phyloP scores from a whole-genome alignment of 163 green algal genomes.

The Chlorella variabilis region DNA sequence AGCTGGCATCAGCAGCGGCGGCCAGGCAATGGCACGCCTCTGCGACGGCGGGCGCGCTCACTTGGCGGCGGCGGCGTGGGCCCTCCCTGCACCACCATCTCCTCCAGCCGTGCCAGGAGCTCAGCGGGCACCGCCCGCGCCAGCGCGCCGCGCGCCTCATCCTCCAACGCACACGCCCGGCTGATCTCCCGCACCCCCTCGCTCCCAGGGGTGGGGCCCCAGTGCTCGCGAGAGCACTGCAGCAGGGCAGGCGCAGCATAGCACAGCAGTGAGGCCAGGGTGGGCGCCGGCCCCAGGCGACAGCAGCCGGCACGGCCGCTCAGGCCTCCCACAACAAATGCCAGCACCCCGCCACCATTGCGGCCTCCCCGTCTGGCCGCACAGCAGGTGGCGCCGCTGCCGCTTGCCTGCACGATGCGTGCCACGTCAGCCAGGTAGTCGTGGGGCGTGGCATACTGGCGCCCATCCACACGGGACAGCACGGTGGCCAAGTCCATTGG shows the following conservation, averaged over 20 bases:
- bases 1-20: too few species aligned
- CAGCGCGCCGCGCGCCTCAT: constrained; percentile 58
- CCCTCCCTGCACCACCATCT: constrained; percentile 59
- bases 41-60: too few species aligned
- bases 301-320: too few species aligned
- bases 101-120: constrained; percentile 54
- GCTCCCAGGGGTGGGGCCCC: not conserved
- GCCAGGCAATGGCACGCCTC: too few species aligned
- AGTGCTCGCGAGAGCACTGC: constrained; percentile 7
- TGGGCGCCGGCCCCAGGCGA: too few species aligned
- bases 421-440: constrained; percentile 75
- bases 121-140: constrained; percentile 48
- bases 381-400: too few species aligned
- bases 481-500: constrained; percentile 87
- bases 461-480: constrained; percentile 70
- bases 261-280: too few species aligned
- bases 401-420: constrained; percentile 63
- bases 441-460: constrained; percentile 62
- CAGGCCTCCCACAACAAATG: too few species aligned
- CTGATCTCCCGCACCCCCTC: constrained; percentile 37
- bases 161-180: constrained; percentile 54
- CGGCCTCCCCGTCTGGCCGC: too few species aligned
- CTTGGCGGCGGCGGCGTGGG: constrained; percentile 52
- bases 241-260: too few species aligned
- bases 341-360: too few species aligned